These are phyloP conservation scores for Salix purpurea DNA, from an alignment of 345 rosid species.

Conservation along the genomic window DNA sequence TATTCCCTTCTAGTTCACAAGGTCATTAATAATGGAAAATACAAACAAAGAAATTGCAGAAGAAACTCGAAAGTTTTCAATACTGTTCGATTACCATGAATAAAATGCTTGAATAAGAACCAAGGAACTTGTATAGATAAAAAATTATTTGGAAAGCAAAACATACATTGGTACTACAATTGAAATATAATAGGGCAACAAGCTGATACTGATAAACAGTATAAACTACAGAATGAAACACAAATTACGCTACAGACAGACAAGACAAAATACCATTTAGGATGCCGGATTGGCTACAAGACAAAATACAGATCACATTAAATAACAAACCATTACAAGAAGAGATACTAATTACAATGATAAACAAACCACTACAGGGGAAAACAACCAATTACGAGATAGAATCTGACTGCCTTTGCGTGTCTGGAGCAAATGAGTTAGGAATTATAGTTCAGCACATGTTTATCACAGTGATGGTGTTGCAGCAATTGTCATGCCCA, in stretches of 20 bases:
- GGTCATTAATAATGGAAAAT: background rate
- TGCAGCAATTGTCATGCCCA: background rate
- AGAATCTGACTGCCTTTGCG: no score
- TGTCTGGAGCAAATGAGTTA: background rate
- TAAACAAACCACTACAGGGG: no score
- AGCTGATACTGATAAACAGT: background rate
- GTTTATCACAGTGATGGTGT: background rate
- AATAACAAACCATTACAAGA: no score
- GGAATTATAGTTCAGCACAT: background rate
- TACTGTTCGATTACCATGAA: background rate
- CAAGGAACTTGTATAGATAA: background rate
- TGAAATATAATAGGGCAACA: background rate
- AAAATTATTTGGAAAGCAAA: background rate
- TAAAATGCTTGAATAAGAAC: background rate
- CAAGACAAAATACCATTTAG: no score
- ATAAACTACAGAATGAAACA: no score
- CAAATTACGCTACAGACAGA: no score
- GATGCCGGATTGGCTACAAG: no score
- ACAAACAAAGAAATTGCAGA: background rate
- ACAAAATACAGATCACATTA: no score
- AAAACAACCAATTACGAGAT: no score
- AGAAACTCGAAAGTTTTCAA: background rate
- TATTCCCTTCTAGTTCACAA: background rate
- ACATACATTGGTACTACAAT: background rate
- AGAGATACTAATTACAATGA: no score